These are phyloP conservation scores for Brasilioporus rufonigricans DNA, from an alignment of 768 basidiomycete species.

Conservation along the genomic window DNA sequence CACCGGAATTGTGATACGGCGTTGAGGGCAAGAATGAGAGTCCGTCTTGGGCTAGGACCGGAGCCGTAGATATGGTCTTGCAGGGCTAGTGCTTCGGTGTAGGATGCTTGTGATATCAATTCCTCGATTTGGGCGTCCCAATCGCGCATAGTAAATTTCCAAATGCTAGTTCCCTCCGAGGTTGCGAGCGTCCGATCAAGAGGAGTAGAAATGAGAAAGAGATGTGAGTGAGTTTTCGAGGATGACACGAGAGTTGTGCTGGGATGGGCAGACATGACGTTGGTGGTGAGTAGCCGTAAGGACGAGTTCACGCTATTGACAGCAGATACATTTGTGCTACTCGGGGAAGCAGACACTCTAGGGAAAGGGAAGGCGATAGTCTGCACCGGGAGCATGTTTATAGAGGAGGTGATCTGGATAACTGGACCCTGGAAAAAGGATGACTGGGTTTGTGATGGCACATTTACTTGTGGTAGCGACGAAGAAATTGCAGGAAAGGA, in stretches of 20 bases:
- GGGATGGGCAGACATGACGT: constrained; percentile 44
- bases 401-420: constrained; percentile 68
- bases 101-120: constrained; percentile 62
- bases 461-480: constrained; percentile 16
- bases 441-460: constrained; percentile 26
- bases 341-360: constrained; percentile 27
- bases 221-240: constrained; percentile 34
- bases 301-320: constrained; percentile 38
- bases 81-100: constrained; percentile 77
- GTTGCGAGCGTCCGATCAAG: constrained; percentile 64
- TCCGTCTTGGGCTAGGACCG: constrained; percentile 35
- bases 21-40: constrained; percentile 65
- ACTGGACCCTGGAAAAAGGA: constrained; percentile 53
- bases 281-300: constrained; percentile 53
- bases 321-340: neutral
- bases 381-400: constrained; percentile 61
- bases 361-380: constrained; percentile 63
- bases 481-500: constrained; percentile 11
- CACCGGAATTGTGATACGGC: constrained; percentile 76
- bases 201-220: constrained; percentile 70
- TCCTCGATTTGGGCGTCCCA: constrained; percentile 87
- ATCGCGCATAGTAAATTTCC: constrained; percentile 67
- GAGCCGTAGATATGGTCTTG: constrained; percentile 45
- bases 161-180: constrained; percentile 74
- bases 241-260: constrained; percentile 29